Percentiles rank a stretch among this genome's conserved stretches.
These are phyloP conservation scores for Zygotorulaspora sp. DNA, from an alignment of 805 yeast species.

Conservation along the genomic window DNA sequence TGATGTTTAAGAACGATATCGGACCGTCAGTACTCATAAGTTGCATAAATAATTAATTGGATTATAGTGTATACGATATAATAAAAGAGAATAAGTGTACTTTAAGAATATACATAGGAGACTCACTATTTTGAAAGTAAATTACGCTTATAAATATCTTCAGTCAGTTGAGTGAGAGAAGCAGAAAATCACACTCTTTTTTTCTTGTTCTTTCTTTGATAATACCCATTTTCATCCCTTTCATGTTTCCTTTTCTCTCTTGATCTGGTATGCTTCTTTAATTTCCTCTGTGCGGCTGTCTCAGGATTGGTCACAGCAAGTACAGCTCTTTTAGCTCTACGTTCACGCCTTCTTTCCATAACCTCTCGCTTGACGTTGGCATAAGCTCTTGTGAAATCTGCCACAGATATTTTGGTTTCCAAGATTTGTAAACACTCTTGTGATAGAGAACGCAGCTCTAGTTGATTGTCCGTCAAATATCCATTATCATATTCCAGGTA, in stretches of 20 bases:
- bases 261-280: slow-evolving; percentile 67
- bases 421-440: slow-evolving; percentile 64
- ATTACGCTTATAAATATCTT: too few relatives aligned
- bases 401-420: slow-evolving; percentile 64
- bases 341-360: slow-evolving; percentile 60
- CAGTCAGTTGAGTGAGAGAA: too few relatives aligned
- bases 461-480: slow-evolving; percentile 39
- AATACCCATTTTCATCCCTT: slow-evolving; percentile 73
- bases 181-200: slow-evolving; percentile 20
- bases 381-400: slow-evolving; percentile 59
- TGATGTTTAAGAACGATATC: slow-evolving; percentile 10
- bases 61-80: too few relatives aligned
- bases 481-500: slow-evolving; percentile 40
- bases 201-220: slow-evolving; percentile 57
- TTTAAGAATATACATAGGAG: too few relatives aligned
- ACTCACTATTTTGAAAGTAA: too few relatives aligned
- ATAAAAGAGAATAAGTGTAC: too few relatives aligned
- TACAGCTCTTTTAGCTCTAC: slow-evolving; percentile 71
- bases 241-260: slow-evolving; percentile 73
- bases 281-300: slow-evolving; percentile 68
- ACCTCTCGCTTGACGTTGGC: slow-evolving; percentile 61
- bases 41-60: too few relatives aligned
- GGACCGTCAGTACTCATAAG: too few relatives aligned
- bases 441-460: slow-evolving; percentile 50
- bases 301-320: slow-evolving; percentile 77